Evolutionary conservation across 768 basidiomycete genomes (phyloP), one percentile per base, ranked within the genome.

Genomic region (Mycena albidolilacea): DNA sequence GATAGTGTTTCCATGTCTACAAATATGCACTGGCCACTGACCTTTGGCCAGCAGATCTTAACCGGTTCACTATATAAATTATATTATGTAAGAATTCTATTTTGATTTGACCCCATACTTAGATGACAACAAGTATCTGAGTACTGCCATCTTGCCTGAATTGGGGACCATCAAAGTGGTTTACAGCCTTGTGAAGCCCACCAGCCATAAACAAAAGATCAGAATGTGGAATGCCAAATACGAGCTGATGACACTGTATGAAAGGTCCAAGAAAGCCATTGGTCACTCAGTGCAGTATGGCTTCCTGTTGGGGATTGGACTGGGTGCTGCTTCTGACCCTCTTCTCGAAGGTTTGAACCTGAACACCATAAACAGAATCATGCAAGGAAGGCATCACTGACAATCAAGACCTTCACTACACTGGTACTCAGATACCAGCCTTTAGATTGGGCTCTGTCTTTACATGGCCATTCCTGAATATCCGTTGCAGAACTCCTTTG

Each of bases 261-360:
- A 74, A 35, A 48, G 54, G 19, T 67, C 73, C 19, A 74, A 74
- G 46, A 74, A 74, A 38, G 69, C 59, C 5, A 38, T 74, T 3
- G 73, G 69, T 2, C 73, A 74, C 38, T 74, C 69, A 2, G 65
- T 74, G 37, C 69, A 74, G 73, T 71, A 15, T 30, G 64, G 30
- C 30, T 30, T 30, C 30, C 30, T 30, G 30, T 30, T 30, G 21
- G 30, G 30, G 30, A 4, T 35, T 23, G 30, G 30, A 30, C 30
- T 30, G 30, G 30, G 30, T 30, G 30, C 30, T 30, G 30, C 30
- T 30, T 11, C 23, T 15, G 41, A 30, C 30, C 30, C 4, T 37
- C 41, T 35, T 10, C 19, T 44, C 7, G 12, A n/a, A 67, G 59
- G 15, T 58, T 72, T 39, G 71, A 61, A 1, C 23, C 59, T 9